A percentile compares a stretch with the other conserved stretches of the same genome.
Evolutionary conservation across 345 rosid genomes (phyloP).

Genomic region (Eucalyptus tenuipes): DNA sequence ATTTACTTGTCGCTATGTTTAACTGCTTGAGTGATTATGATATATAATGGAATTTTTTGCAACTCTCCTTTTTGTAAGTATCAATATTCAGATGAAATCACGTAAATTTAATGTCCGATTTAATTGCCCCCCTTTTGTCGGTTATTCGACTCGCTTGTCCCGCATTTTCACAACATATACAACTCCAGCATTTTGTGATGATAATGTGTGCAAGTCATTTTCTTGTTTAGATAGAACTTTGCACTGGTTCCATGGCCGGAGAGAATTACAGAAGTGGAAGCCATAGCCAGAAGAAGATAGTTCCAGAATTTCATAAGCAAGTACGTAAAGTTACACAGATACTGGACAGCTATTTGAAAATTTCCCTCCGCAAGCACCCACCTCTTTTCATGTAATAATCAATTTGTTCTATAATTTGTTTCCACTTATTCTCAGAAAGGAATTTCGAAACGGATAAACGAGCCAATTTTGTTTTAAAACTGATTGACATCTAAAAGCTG

Average conservation of each 20-base stretch:
- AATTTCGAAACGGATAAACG: neutral
- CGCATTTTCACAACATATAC: neutral
- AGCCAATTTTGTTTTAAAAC: neutral
- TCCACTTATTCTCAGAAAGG: neutral
- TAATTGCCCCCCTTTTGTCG: fast-evolving
- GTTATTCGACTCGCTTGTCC: neutral
- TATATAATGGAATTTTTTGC: no score
- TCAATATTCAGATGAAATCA: no score
- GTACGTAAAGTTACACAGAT: neutral
- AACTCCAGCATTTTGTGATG: neutral
- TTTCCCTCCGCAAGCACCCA: neutral
- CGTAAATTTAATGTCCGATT: no score
- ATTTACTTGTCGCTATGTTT: no score
- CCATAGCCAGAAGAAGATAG: neutral
- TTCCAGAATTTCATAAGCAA: no score
- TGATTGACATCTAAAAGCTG: neutral
- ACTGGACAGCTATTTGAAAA: neutral
- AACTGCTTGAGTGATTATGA: no score
- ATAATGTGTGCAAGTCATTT: neutral
- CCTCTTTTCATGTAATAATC: neutral
- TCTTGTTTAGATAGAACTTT: no score
- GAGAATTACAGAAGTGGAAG: neutral
- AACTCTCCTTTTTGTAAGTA: no score
- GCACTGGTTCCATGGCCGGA: neutral
- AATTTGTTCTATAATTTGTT: neutral